These are phyloP conservation scores for Endocarpon pusillum DNA, from an alignment of 495 filamentous ascomycete genomes.

Conservation along the genomic window DNA sequence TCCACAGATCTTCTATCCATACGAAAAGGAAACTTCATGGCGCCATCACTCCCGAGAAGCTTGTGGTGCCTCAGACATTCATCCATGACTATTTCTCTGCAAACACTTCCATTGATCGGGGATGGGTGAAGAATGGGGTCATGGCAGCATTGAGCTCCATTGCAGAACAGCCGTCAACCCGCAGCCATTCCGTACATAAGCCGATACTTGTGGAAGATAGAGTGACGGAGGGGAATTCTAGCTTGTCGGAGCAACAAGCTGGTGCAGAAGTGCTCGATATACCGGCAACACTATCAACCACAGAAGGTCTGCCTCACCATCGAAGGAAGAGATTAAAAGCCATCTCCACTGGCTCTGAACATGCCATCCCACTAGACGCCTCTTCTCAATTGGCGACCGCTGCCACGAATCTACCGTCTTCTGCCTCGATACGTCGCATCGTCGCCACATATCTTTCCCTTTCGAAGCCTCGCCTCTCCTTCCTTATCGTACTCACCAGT, in stretches of 20 bases:
- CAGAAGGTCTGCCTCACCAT: constrained; percentile 29
- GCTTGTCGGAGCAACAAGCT: not conserved
- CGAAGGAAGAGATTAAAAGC: constrained; percentile 33
- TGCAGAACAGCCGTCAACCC: constrained; percentile 1
- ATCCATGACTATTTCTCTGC: constrained; percentile 1
- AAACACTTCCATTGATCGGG: constrained; percentile 1
- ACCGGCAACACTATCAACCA: constrained; percentile 9
- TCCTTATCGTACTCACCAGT: constrained; percentile 79
- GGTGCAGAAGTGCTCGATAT: too few species aligned
- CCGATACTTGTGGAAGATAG: not conserved
- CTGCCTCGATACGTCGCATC: constrained; percentile 52
- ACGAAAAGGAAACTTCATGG: not conserved
- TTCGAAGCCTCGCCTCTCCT: constrained; percentile 83
- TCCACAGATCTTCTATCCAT: not conserved
- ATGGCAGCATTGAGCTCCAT: constrained; percentile 5
- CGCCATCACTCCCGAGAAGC: not conserved
- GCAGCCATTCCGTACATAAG: too few species aligned
- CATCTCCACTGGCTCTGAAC: constrained; percentile 14
- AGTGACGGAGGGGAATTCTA: not conserved
- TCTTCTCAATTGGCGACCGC: constrained; percentile 60
- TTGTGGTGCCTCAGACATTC: not conserved
- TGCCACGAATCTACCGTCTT: constrained; percentile 47
- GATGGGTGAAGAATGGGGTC: constrained; percentile 1
- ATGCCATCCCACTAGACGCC: constrained; percentile 57
- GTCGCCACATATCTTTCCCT: constrained; percentile 79